Percentiles rank a stretch among this genome's conserved stretches.
phyloP scores from a whole-genome alignment of 1,284 basidiomycete genomes.

The Ustilago curta region DNA sequence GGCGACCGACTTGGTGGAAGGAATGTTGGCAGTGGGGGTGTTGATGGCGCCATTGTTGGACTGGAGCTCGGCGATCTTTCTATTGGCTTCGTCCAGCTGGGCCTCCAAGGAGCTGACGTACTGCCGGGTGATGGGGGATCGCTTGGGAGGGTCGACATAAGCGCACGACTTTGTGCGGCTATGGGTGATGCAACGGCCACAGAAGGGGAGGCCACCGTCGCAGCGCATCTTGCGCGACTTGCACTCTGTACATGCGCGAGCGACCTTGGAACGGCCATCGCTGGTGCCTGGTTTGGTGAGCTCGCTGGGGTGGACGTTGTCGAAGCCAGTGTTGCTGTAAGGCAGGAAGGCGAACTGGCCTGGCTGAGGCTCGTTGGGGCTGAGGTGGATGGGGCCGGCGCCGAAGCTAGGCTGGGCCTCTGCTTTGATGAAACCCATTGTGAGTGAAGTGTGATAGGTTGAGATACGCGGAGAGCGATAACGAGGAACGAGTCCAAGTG shows the following conservation, averaged over 20 bases:
- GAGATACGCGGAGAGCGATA: neutral
- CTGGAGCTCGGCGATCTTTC: constrained; percentile 42
- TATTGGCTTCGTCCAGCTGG: constrained; percentile 47
- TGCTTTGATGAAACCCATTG: constrained; percentile 52
- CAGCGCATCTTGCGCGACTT: constrained; percentile 57
- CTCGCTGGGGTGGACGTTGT: constrained; percentile 47
- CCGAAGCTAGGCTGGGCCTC: constrained; percentile 42
- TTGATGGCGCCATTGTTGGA: constrained; percentile 6
- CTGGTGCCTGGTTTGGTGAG: constrained; percentile 46
- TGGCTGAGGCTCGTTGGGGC: constrained; percentile 32
- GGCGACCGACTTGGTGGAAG: constrained; percentile 5
- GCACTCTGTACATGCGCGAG: constrained; percentile 53
- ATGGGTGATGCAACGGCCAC: constrained; percentile 54
- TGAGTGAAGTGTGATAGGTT: neutral
- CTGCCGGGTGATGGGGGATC: constrained; percentile 54
- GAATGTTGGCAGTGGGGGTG: neutral
- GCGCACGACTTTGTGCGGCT: constrained; percentile 56
- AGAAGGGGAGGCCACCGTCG: constrained; percentile 55
- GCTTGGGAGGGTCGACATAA: constrained; percentile 54
- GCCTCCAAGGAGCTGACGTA: constrained; percentile 52
- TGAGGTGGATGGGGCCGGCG: constrained; percentile 30
- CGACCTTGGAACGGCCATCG: constrained; percentile 51
- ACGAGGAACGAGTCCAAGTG: neutral
- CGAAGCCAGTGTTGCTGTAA: constrained; percentile 40
- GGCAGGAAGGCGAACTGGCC: constrained; percentile 51